Conservation (phyloP, 2,329 filamentous ascomycete species). For the Ceratocystis smalleyi region DNA sequence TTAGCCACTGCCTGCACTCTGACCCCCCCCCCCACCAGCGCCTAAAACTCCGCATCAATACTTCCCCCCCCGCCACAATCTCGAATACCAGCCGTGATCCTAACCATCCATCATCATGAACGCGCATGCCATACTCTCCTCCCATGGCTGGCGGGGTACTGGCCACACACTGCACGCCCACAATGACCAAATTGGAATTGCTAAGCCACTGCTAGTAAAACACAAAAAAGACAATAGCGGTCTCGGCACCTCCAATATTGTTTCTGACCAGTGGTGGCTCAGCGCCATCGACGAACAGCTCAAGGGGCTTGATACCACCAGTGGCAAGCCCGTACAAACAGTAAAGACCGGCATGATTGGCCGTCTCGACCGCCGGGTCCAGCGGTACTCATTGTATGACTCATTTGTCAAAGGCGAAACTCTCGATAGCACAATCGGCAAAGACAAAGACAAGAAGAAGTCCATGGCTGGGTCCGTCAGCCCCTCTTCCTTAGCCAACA, state of each 20-base stretch:
- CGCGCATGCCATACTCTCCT: constrained; percentile 63
- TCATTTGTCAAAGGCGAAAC: constrained; percentile 73
- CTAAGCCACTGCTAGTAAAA: constrained; percentile 66
- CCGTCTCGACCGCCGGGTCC: constrained; percentile 37
- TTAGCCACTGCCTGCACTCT: background rate
- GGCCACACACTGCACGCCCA: constrained; percentile 75
- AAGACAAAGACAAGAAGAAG: background rate
- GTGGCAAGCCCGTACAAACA: constrained; percentile 42
- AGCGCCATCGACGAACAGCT: constrained; percentile 84
- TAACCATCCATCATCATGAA: constrained; percentile 43
- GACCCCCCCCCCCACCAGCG: background rate
- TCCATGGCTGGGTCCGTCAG: constrained; percentile 5
- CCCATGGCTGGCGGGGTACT: constrained; percentile 78
- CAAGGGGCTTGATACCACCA: constrained; percentile 55
- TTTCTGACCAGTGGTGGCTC: constrained; percentile 89
- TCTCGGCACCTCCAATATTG: constrained; percentile 58
- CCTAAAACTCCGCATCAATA: background rate
- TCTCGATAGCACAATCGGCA: constrained; percentile 52
- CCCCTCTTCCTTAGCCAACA: background rate
- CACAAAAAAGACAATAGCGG: constrained; percentile 70
- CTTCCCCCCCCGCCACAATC: background rate
- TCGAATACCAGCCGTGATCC: background rate
- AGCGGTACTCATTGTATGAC: constrained; percentile 56
- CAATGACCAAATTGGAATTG: constrained; percentile 58
- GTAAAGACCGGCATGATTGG: constrained; percentile 39